These are phyloP conservation scores for Nicotiana otophora DNA, from an alignment of 257 asterid genomes.

Conservation along the genomic window DNA sequence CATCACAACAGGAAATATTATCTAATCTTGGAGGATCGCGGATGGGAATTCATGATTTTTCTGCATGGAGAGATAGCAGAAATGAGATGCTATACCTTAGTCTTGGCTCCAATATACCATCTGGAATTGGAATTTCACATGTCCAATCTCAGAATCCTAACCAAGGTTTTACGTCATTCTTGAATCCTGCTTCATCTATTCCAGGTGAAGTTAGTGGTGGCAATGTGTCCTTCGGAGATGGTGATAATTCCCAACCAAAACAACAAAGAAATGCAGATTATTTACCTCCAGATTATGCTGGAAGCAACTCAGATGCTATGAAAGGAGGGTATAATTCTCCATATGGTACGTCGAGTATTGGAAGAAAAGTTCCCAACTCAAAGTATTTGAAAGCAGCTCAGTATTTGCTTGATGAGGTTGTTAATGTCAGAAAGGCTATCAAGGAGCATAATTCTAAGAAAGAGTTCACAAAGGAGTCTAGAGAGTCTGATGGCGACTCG, in stretches of 20 bases:
- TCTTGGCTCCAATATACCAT: conserved; percentile 52
- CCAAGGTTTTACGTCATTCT: conserved; percentile 34
- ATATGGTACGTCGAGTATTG: conserved; percentile 37
- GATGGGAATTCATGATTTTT: conserved; percentile 34
- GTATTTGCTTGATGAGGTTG: conserved; percentile 73
- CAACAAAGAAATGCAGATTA: conserved; percentile 33
- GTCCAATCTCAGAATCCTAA: conserved; percentile 37
- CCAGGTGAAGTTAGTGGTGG: conserved; percentile 33
- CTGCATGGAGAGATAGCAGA: conserved; percentile 43
- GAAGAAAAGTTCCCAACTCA: conserved; percentile 44
- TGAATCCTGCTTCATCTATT: conserved; percentile 26
- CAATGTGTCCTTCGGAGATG: conserved; percentile 32
- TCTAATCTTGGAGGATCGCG: conserved; percentile 41
- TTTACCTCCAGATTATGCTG: conserved; percentile 27
- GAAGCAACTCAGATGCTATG: conserved; percentile 22
- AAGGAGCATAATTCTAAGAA: conserved; percentile 38
- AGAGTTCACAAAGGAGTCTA: conserved; percentile 30
- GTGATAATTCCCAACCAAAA: conserved; percentile 35
- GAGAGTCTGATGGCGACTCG: conserved; percentile 35
- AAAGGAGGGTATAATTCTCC: conserved; percentile 29
- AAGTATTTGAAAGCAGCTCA: conserved; percentile 80
- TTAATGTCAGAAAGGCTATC: conserved; percentile 57
- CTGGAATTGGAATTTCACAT: conserved; percentile 38
- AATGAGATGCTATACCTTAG: conserved; percentile 55
- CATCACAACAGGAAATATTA: conserved; percentile 39